Percentiles rank a stretch among this genome's conserved stretches.
Conservation (phyloP, 192 early-diverging fungal species). For the Coemansia sp. region DNA sequence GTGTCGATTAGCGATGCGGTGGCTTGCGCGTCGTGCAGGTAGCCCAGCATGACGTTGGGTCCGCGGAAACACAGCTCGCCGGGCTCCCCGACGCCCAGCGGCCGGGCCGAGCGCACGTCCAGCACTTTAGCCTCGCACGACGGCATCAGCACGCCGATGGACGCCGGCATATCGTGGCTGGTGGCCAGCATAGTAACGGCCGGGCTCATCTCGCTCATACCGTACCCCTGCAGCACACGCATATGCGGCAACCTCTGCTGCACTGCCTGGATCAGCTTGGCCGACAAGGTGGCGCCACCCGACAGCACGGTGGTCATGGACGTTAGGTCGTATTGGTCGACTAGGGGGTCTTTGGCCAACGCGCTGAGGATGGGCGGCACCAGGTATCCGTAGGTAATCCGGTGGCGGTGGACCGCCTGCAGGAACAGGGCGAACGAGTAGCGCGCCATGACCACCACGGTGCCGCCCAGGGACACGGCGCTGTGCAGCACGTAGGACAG, state of each 20-base stretch:
- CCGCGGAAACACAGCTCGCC: constrained; percentile 90
- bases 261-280: constrained; percentile 59
- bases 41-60: constrained; percentile 85
- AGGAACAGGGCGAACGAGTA: constrained; percentile 68
- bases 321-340: constrained; percentile 68
- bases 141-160: constrained; percentile 71
- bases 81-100: constrained; percentile 43
- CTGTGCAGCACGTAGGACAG: constrained; percentile 57
- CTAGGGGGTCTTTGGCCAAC: constrained; percentile 75
- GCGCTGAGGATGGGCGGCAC: constrained; percentile 67
- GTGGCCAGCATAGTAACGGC: constrained; percentile 48
- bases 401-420: constrained; percentile 62
- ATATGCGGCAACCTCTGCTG: constrained; percentile 43
- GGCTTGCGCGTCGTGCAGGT: constrained; percentile 75
- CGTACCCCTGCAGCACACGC: constrained; percentile 59
- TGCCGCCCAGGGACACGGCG: constrained; percentile 38
- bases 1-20: constrained; percentile 68
- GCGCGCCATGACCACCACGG: constrained; percentile 68
- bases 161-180: constrained; percentile 38
- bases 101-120: constrained; percentile 63
- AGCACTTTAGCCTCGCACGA: constrained; percentile 73
- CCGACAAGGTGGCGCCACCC: constrained; percentile 77
- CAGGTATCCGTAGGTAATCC: constrained; percentile 62
- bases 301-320: constrained; percentile 63
- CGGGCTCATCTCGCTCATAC: constrained; percentile 64